Percentiles rank a stretch among this genome's conserved stretches.
phyloP scores from a whole-genome alignment of 2,329 filamentous ascomycete genomes.

The Trichoderma sp. region DNA sequence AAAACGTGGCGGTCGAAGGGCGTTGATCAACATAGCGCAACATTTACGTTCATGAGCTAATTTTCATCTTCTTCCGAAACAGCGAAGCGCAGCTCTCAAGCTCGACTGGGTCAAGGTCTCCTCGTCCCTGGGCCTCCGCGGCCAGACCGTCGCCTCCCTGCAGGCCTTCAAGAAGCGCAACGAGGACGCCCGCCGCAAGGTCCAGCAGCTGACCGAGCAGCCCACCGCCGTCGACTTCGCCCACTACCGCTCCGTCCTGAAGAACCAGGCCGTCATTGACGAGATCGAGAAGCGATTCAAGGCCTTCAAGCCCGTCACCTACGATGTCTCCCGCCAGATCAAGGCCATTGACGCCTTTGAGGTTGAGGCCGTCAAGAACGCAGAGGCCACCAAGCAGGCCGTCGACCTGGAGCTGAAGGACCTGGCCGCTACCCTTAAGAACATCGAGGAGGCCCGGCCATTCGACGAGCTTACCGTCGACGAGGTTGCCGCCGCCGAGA shows the following conservation, averaged over 20 bases:
- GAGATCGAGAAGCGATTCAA: slow-evolving; percentile 97
- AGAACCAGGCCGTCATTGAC: slow-evolving; percentile 94
- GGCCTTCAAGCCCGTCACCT: slow-evolving; percentile 86
- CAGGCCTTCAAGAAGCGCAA: slow-evolving; percentile 99
- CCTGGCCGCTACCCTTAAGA: slow-evolving; percentile 90
- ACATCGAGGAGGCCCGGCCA: slow-evolving; percentile 93
- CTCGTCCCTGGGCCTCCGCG: slow-evolving; percentile 91
- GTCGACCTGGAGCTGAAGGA: slow-evolving; percentile 95
- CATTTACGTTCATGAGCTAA: slow-evolving; percentile 51
- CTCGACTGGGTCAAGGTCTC: slow-evolving; percentile 98
- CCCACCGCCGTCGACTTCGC: slow-evolving; percentile 88
- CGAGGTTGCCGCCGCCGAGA: slow-evolving; percentile 89
- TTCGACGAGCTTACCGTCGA: slow-evolving; percentile 98
- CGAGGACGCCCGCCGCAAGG: slow-evolving; percentile 95
- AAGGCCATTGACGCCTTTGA: slow-evolving; percentile 99
- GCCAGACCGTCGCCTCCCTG: slow-evolving; percentile 87
- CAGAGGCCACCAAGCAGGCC: slow-evolving; percentile 93
- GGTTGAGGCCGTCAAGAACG: slow-evolving; percentile 94
- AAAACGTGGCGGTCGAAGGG: not conserved
- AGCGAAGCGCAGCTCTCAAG: slow-evolving; percentile 99
- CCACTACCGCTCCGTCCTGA: slow-evolving; percentile 87
- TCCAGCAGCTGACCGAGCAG: slow-evolving; percentile 80
- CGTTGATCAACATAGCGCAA: slow-evolving; percentile 18
- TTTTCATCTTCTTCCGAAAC: slow-evolving; percentile 45
- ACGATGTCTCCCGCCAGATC: slow-evolving; percentile 90